A percentile compares a stretch with the other conserved stretches of the same genome.
Evolutionary conservation across 1,139 yeast species (phyloP).

Genomic region (Yamadazyma pseudoaaseri): DNA sequence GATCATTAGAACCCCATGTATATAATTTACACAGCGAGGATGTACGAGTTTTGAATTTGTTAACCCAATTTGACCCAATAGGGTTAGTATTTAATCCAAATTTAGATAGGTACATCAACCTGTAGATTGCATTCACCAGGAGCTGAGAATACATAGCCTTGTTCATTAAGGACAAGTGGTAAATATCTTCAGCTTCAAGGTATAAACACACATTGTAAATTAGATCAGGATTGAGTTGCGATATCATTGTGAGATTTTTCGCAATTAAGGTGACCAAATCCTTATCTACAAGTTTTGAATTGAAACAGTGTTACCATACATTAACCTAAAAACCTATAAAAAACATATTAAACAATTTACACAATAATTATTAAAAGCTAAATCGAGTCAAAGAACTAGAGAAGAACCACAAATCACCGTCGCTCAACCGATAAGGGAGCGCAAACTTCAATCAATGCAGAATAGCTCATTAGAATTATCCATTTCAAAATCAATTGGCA

Average conservation of each 20-base stretch:
- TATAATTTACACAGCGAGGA: slow-evolving; percentile 41
- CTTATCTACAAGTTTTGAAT: neutral
- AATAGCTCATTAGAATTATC: slow-evolving; percentile 14
- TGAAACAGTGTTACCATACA: neutral
- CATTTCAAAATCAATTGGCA: slow-evolving; percentile 17
- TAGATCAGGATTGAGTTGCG: slow-evolving; percentile 44
- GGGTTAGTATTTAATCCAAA: slow-evolving; percentile 41
- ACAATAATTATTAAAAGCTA: neutral
- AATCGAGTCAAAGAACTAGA: slow-evolving; percentile 1
- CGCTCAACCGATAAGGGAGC: slow-evolving; percentile 19
- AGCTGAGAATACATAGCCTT: slow-evolving; percentile 26
- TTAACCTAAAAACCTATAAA: neutral
- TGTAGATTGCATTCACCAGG: slow-evolving; percentile 39
- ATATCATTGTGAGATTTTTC: slow-evolving; percentile 8
- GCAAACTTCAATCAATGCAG: slow-evolving; percentile 14
- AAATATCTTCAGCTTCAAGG: slow-evolving; percentile 46
- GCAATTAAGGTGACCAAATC: neutral
- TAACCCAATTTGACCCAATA: slow-evolving; percentile 47
- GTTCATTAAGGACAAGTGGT: slow-evolving; percentile 45
- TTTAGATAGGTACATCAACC: slow-evolving; percentile 48
- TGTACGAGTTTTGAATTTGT: slow-evolving; percentile 43
- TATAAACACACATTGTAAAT: slow-evolving; percentile 31
- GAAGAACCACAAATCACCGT: slow-evolving; percentile 10
- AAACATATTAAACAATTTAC: neutral
- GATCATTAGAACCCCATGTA: slow-evolving; percentile 62